Base-by-base conservation (phyloP, 306 rosid genomes). In the Sphenostylis stenocarpa region DNA sequence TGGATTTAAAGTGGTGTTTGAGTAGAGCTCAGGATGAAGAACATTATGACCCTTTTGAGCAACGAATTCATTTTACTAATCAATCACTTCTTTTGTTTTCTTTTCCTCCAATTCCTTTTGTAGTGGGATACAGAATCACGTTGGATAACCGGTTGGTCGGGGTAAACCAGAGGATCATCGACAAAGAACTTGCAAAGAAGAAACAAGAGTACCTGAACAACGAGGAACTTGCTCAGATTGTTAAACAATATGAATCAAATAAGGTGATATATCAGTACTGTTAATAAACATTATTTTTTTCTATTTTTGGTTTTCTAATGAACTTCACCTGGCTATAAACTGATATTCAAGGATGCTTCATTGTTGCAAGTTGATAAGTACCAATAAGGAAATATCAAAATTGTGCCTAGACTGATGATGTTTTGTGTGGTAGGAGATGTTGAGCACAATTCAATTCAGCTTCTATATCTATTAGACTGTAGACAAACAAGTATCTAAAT, bases 101-200 rank as follows among this genome's bases (percentile, higher is more conserved):
- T 8, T 14, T 45, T 21, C 17, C n/a, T 67, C 72, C 64, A 55
- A 77, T 77, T 48, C 17, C 45, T 47, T 23, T 76, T 78, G 43
- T 13, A 93, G 98, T 90, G 97, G 96, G 98, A 16, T 90, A 90
- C 87, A 73, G 48, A 61, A 84, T 33, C 66, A 43, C 15, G 1
- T 77, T 87, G 84, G 80, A 87, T 47, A 61, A 75, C 13, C 31
- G 36, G 19, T 28, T 89, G 44, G 4, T 77, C 15, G 92, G 88
- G 68, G 79, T 77, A 3, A 94, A 86, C 70, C 60, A 83, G 38
- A 81, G 74, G 70, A 53, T 83, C 21, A 38, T 87, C 14, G 85
- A 79, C 34, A 80, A n/a, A 78, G 83, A 77, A 75, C 76, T 83
- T 29, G 82, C 78, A 21, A 77, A 29, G 72, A 94, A 80, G 83